These are phyloP conservation scores for Xylaria sp. DNA, from an alignment of 2,329 filamentous ascomycete species.

Conservation along the genomic window DNA sequence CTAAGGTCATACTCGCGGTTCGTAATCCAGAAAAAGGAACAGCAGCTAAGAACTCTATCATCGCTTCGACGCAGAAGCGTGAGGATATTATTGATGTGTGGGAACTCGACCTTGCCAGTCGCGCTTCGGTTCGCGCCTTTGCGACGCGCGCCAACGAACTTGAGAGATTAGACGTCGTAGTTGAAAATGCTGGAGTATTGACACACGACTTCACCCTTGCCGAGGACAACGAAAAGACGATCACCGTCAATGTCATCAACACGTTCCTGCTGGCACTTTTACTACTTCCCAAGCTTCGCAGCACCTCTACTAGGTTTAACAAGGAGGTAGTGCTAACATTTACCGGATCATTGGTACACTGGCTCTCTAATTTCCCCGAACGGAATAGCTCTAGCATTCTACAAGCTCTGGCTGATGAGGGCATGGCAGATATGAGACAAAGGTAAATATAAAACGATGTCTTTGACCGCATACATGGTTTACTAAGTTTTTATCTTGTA, in stretches of 20 bases:
- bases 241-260: slow-evolving; percentile 61
- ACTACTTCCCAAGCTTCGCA: slow-evolving; percentile 55
- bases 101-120: slow-evolving; percentile 57
- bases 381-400: slow-evolving; percentile 29
- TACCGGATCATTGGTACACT: slow-evolving; percentile 37
- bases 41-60: slow-evolving; percentile 53
- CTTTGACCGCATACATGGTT: slow-evolving; percentile 15
- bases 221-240: slow-evolving; percentile 56
- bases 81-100: slow-evolving; percentile 55
- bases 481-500: not conserved
- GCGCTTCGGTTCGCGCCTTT: slow-evolving; percentile 54
- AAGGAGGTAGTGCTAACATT: slow-evolving; percentile 36
- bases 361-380: slow-evolving; percentile 34
- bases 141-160: slow-evolving; percentile 48
- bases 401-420: slow-evolving; percentile 23
- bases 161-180: slow-evolving; percentile 56
- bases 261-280: slow-evolving; percentile 57
- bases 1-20: slow-evolving; percentile 57
- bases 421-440: slow-evolving; percentile 26
- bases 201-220: not conserved
- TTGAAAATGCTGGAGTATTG: slow-evolving; percentile 55
- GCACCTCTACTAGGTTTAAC: slow-evolving; percentile 46
- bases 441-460: slow-evolving; percentile 9
- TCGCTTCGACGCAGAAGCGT: slow-evolving; percentile 40
- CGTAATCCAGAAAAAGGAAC: slow-evolving; percentile 56